Evolutionary conservation across 2,329 filamentous ascomycete genomes (phyloP).

Genomic region (Penicillium hesseltinei): DNA sequence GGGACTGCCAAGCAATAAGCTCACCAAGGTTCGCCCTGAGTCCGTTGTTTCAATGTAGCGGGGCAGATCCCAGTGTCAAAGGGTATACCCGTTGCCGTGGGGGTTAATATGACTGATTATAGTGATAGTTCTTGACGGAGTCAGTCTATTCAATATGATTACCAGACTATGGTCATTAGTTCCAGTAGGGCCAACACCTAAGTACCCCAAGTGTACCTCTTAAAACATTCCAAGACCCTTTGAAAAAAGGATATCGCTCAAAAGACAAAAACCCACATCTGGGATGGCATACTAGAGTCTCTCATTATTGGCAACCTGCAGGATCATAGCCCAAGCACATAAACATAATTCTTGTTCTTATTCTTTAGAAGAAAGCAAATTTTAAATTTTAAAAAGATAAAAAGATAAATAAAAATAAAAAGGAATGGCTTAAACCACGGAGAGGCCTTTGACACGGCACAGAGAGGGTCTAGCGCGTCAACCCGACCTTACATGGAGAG

Average conservation of each 20-base stretch:
- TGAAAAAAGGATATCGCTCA: neutral
- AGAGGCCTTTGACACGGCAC: conserved; percentile 20
- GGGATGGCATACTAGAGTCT: neutral
- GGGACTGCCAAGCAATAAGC: conserved; percentile 30
- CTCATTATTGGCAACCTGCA: conserved; percentile 1
- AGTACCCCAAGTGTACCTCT: neutral
- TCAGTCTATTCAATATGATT: neutral
- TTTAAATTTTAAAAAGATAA: no score
- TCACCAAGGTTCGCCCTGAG: conserved; percentile 33
- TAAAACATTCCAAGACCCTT: neutral
- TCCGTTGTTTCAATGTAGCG: conserved; percentile 34
- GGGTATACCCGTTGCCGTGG: conserved; percentile 32
- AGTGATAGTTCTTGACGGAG: neutral
- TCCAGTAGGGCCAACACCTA: neutral
- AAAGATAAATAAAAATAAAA: neutral
- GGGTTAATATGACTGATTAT: conserved; percentile 18
- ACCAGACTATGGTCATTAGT: neutral
- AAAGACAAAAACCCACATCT: neutral
- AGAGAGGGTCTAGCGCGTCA: conserved; percentile 21
- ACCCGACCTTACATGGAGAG: conserved; percentile 22
- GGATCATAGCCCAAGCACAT: neutral
- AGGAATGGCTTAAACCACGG: conserved; percentile 12
- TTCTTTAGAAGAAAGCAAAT: neutral
- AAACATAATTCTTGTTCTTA: neutral
- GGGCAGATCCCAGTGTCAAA: conserved; percentile 37